Conservation (phyloP, 768 basidiomycete genomes). For the Chalciporus chontae region DNA sequence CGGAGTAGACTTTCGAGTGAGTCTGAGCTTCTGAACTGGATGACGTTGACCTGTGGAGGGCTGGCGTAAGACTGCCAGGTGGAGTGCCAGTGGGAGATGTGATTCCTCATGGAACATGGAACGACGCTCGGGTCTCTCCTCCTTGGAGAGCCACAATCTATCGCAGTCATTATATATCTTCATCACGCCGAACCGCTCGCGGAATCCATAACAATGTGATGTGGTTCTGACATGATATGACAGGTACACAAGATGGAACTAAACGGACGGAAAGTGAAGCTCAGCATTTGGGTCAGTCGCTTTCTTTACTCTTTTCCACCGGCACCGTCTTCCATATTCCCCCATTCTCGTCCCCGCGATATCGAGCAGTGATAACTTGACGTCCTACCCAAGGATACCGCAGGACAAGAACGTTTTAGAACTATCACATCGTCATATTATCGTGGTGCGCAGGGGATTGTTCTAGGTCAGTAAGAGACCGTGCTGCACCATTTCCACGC, state of each 20-base stretch:
- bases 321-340: neutral
- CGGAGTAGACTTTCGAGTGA: slow-evolving; percentile 80
- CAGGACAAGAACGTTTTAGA: slow-evolving; percentile 94
- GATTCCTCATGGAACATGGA: neutral
- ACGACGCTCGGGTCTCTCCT: no score
- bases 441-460: slow-evolving; percentile 80
- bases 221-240: neutral
- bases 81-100: neutral
- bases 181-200: no score
- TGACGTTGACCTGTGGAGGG: neutral
- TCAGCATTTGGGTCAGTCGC: slow-evolving; percentile 91
- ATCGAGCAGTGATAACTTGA: neutral
- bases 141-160: no score
- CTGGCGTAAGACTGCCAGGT: neutral
- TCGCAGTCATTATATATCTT: neutral
- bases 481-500: neutral
- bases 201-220: neutral
- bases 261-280: slow-evolving; percentile 79
- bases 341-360: neutral
- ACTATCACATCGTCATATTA: slow-evolving; percentile 97
- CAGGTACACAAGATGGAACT: slow-evolving; percentile 89
- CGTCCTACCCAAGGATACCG: slow-evolving; percentile 64
- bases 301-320: neutral
- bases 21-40: slow-evolving; percentile 26
- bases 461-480: slow-evolving; percentile 48